These are phyloP conservation scores for Globisporangium iwayamae DNA, from an alignment of 352 stramenopile species.

Conservation along the genomic window DNA sequence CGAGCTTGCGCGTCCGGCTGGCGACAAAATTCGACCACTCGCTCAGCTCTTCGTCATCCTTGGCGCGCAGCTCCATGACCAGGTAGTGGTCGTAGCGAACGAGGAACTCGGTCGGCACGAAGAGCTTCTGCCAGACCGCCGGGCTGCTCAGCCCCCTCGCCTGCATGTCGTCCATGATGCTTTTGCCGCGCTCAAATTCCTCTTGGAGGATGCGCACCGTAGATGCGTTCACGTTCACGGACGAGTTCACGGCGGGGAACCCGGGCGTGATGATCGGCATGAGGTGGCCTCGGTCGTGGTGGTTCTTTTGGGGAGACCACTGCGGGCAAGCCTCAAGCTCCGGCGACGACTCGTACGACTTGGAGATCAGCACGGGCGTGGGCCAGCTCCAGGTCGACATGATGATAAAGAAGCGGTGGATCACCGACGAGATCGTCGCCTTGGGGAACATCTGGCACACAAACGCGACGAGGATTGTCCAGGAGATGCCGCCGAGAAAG, in stretches of 20 bases:
- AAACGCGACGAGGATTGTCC: constrained; percentile 83
- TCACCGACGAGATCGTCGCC: constrained; percentile 59
- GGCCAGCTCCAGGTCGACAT: constrained; percentile 79
- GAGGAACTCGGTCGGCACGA: constrained; percentile 69
- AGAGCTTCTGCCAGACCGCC: constrained; percentile 72
- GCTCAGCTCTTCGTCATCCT: constrained; percentile 51
- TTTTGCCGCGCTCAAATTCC: constrained; percentile 70
- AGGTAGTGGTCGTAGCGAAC: constrained; percentile 86
- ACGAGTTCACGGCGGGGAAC: constrained; percentile 80
- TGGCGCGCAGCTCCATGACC: constrained; percentile 50
- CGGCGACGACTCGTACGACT: constrained; percentile 41
- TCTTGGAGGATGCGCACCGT: constrained; percentile 71
- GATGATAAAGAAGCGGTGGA: constrained; percentile 82
- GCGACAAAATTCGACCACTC: constrained; percentile 78
- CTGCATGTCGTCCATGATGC: constrained; percentile 74
- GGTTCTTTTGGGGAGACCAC: constrained; percentile 73
- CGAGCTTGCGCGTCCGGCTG: constrained; percentile 79
- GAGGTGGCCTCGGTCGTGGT: constrained; percentile 73
- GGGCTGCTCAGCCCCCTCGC: constrained; percentile 58
- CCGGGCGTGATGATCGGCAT: constrained; percentile 88
- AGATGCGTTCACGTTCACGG: constrained; percentile 79
- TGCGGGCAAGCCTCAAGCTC: constrained; percentile 38
- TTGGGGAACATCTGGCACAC: constrained; percentile 86
- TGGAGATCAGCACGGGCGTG: constrained; percentile 69
- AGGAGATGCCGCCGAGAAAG: constrained; percentile 80